These are phyloP conservation scores for Acanthamoeba lenticulata DNA, from an alignment of 208 protist genomes.

Conservation along the genomic window DNA sequence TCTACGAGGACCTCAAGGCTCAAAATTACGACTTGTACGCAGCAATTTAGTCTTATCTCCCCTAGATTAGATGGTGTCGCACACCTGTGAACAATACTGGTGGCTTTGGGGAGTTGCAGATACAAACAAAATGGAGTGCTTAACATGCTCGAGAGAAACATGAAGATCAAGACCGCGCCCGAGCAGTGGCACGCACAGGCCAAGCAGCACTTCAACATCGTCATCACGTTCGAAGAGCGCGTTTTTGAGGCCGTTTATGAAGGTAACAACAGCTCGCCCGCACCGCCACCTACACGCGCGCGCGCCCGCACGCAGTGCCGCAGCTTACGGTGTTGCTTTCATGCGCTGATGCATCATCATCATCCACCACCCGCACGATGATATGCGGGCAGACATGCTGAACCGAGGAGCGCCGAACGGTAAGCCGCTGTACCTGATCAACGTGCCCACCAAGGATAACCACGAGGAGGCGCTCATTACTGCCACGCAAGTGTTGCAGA, in stretches of 20 bases:
- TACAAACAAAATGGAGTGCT: constrained; percentile 81
- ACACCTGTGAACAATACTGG: too few relatives aligned
- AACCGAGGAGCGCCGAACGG: neutral
- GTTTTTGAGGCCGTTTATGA: constrained; percentile 79
- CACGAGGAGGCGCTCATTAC: constrained; percentile 67
- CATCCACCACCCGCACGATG: neutral
- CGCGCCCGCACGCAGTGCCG: too few relatives aligned
- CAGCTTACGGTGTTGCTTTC: neutral
- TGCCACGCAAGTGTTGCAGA: neutral
- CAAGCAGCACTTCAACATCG: constrained; percentile 73
- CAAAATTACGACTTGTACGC: constrained; percentile 77
- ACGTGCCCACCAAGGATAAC: constrained; percentile 71
- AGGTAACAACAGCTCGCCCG: neutral
- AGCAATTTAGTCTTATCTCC: neutral
- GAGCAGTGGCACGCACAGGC: constrained; percentile 73
- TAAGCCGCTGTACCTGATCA: constrained; percentile 66
- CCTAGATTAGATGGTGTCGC: too few relatives aligned
- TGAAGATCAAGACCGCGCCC: constrained; percentile 77
- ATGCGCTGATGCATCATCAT: too few relatives aligned
- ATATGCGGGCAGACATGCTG: neutral
- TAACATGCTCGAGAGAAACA: constrained; percentile 80
- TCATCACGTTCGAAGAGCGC: constrained; percentile 80
- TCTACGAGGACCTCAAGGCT: constrained; percentile 74
- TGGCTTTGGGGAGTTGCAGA: constrained; percentile 30
- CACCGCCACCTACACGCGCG: neutral